Percentiles rank a stretch among this genome's conserved stretches.
Evolutionary conservation across 192 early-diverging fungal species (phyloP).

Genomic region (Cladochytrium replicatum): DNA sequence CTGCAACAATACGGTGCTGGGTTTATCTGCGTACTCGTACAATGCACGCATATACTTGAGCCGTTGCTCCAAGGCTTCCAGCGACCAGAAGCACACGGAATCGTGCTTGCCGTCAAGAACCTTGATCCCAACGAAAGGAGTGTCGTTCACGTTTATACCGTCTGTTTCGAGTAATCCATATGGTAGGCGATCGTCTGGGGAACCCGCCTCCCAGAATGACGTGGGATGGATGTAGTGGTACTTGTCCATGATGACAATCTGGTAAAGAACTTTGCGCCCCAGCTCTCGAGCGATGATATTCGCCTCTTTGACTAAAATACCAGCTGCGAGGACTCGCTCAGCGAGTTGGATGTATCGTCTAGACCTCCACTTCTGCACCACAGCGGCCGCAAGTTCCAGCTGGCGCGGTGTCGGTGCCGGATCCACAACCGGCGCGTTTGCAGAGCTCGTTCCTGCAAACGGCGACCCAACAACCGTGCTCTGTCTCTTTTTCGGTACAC

Average conservation of each 20-base stretch:
- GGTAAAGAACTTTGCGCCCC: slow-evolving; percentile 69
- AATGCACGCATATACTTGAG: slow-evolving; percentile 54
- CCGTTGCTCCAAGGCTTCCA: slow-evolving; percentile 42
- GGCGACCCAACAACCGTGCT: slow-evolving; percentile 27
- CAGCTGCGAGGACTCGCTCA: slow-evolving; percentile 8
- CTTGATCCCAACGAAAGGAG: slow-evolving; percentile 29
- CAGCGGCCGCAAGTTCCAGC: background rate
- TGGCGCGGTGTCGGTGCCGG: slow-evolving; percentile 9
- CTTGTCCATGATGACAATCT: slow-evolving; percentile 50
- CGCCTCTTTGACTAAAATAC: slow-evolving; percentile 68
- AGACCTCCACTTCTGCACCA: slow-evolving; percentile 14
- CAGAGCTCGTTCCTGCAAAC: slow-evolving; percentile 5
- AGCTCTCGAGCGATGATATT: slow-evolving; percentile 82
- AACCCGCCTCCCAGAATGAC: slow-evolving; percentile 33
- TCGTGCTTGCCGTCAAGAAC: slow-evolving; percentile 38
- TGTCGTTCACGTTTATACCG: background rate
- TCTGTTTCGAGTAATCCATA: too few species aligned
- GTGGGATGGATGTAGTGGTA: background rate
- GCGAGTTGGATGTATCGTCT: slow-evolving; percentile 21
- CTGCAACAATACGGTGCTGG: background rate
- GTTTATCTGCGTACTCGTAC: slow-evolving; percentile 8
- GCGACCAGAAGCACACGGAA: slow-evolving; percentile 54
- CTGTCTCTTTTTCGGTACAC: slow-evolving; percentile 20
- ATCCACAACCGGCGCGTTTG: slow-evolving; percentile 5
- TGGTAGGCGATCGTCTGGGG: too few species aligned